These are phyloP conservation scores for Phytopythium montanum DNA, from an alignment of 352 stramenopile species.

Conservation along the genomic window DNA sequence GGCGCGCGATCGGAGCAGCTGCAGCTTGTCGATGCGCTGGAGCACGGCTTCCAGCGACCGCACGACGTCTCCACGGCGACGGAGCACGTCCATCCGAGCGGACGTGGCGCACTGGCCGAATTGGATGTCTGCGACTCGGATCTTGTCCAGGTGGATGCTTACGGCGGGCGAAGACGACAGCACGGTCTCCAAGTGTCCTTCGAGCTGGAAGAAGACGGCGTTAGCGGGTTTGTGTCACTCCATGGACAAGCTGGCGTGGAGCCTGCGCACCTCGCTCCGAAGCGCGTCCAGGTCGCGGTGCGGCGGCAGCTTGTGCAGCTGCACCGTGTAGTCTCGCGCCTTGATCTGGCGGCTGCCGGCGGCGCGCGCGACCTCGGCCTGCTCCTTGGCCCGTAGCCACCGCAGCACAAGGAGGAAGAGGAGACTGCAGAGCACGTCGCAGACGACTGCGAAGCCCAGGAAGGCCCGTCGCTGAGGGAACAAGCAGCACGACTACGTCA, in stretches of 20 bases:
- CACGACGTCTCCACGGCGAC: slow-evolving; percentile 55
- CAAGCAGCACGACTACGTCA: background rate
- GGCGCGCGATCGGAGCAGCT: slow-evolving; percentile 36
- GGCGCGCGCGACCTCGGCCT: slow-evolving; percentile 52
- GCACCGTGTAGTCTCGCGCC: slow-evolving; percentile 73
- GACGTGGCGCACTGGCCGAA: slow-evolving; percentile 67
- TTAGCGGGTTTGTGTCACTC: background rate
- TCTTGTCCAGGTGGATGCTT: slow-evolving; percentile 48
- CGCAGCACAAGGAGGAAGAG: slow-evolving; percentile 65
- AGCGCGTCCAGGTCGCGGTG: slow-evolving; percentile 63
- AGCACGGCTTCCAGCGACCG: slow-evolving; percentile 58
- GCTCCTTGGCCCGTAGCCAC: slow-evolving; percentile 75
- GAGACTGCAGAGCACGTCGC: slow-evolving; percentile 62
- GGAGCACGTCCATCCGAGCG: slow-evolving; percentile 54
- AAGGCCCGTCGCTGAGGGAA: slow-evolving; percentile 57
- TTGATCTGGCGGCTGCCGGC: slow-evolving; percentile 54
- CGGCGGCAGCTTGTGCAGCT: slow-evolving; percentile 56
- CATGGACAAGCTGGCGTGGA: background rate
- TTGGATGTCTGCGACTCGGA: slow-evolving; percentile 73
- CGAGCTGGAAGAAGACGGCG: slow-evolving; percentile 33
- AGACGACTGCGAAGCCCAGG: slow-evolving; percentile 60
- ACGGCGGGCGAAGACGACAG: slow-evolving; percentile 50
- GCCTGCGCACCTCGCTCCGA: slow-evolving; percentile 43
- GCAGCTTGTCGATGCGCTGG: slow-evolving; percentile 67
- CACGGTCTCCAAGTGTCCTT: slow-evolving; percentile 53